Percentiles rank a stretch among this genome's conserved stretches.
Conservation (phyloP, 768 basidiomycete species). For the Tylopilus rubrobrunneus region DNA sequence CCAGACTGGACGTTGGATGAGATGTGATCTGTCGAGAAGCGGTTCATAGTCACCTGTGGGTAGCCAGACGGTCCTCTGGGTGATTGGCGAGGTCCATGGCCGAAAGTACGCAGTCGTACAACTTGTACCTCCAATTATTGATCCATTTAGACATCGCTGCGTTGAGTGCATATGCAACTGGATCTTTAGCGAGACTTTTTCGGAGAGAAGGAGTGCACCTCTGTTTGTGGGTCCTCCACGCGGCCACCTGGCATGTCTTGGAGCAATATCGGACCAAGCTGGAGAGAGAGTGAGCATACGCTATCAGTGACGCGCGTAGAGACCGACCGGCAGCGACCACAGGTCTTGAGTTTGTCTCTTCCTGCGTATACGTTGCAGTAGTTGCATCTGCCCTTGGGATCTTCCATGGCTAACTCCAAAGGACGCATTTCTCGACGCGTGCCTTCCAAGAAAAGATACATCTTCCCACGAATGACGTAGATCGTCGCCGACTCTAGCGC, state of each 20-base stretch:
- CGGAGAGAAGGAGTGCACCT: constrained; percentile 1
- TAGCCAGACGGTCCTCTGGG: constrained; percentile 7
- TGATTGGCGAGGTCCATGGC: constrained; percentile 23
- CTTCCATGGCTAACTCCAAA: not conserved
- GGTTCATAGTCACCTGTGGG: too few relatives aligned
- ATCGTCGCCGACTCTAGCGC: not conserved
- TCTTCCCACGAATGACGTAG: constrained; percentile 8
- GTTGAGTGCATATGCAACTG: constrained; percentile 16
- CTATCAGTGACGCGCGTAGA: not conserved
- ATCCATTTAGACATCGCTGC: constrained; percentile 25
- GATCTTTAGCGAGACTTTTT: constrained; percentile 11
- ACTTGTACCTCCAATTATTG: constrained; percentile 19
- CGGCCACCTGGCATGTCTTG: too few relatives aligned
- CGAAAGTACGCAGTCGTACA: constrained; percentile 14
- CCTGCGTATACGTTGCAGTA: constrained; percentile 22
- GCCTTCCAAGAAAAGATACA: not conserved
- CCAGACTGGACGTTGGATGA: constrained; percentile 13
- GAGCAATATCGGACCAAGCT: too few relatives aligned
- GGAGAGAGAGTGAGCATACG: too few relatives aligned
- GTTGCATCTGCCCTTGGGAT: constrained; percentile 25
- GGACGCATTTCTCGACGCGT: too few relatives aligned
- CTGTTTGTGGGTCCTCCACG: constrained; percentile 28
- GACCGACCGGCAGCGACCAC: constrained; percentile 23
- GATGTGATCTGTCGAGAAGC: too few relatives aligned
- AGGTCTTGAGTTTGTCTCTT: constrained; percentile 23